Base-by-base conservation (phyloP, 805 yeast genomes). In the Schizosaccharomyces lindneri region DNA sequence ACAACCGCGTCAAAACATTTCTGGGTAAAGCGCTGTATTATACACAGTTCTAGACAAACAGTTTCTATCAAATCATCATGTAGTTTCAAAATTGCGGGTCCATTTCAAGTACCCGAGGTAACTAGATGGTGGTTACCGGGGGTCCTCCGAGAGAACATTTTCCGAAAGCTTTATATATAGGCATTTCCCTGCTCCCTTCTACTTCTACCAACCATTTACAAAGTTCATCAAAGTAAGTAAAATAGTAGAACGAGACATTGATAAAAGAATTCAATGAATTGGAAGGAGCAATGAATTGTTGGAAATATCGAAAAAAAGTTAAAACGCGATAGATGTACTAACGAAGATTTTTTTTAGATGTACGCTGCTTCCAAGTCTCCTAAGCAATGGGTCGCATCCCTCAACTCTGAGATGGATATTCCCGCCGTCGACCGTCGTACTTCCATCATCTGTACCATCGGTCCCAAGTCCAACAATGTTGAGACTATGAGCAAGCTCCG, bases 391-490 rank as follows among this genome's bases (percentile, higher is more conserved):
- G 80, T 89, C 74, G 78, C 87, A 69, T 75, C 81, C 68, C 81
- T 88, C 72, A 82, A 88, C 75, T 79, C 83, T 67, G 73, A 78
- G 67, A 79, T 79, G 67, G 81, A 83, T 69, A 94, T 95, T 65
- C 85, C 84, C 72, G 78, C 81, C 73, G 81, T 80, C 73, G 78
- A 78, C 73, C 88, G 98, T 78, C 87, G 96, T 75, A 85, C 96
- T 65, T 85, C 97, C 65, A 93, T 93, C 76, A 89, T 93, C 71
- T 97, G 97, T 74, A 93, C 98, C 68, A 93, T 93, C 75, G 98
- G 73, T 70, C 98, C 98, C 71, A 88, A 87, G 79, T 87, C 97
- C 76, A 93, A 93, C 82, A 74, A 78, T 69, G 89, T 84, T 67
- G 96, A 89, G 72, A 79, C 80, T 67, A 76, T 93, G 71, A 87